A percentile compares a stretch with the other conserved stretches of the same genome.
Conservation (phyloP, 495 filamentous ascomycete species). For the Glonium stellatum region DNA sequence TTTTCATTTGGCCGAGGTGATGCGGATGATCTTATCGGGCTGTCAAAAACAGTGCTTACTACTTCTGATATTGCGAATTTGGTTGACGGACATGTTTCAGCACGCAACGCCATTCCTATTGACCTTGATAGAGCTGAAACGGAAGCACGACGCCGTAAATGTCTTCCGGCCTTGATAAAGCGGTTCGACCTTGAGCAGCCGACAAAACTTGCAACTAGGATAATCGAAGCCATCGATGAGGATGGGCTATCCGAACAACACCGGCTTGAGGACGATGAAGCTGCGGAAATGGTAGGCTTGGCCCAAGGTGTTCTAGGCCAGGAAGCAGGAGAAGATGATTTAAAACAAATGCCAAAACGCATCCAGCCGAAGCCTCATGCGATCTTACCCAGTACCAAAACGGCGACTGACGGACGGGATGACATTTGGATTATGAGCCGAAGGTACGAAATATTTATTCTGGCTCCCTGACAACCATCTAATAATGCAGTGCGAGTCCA, state of each 20-base stretch:
- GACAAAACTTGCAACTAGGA: slow-evolving; percentile 57
- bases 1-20: slow-evolving; percentile 90
- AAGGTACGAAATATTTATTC: slow-evolving; percentile 6
- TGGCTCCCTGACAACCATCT: neutral
- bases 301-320: slow-evolving; percentile 59
- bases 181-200: slow-evolving; percentile 66
- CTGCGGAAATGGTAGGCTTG: slow-evolving; percentile 56
- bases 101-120: slow-evolving; percentile 16
- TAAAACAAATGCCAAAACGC: slow-evolving; percentile 25
- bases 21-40: slow-evolving; percentile 78
- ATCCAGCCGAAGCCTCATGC: slow-evolving; percentile 20
- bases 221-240: slow-evolving; percentile 80
- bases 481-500: slow-evolving; percentile 47
- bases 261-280: slow-evolving; percentile 62
- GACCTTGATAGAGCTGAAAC: slow-evolving; percentile 5
- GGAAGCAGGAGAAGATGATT: slow-evolving; percentile 49
- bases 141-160: slow-evolving; percentile 29
- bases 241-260: slow-evolving; percentile 79
- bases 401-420: slow-evolving; percentile 35
- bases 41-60: slow-evolving; percentile 74
- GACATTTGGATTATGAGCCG: slow-evolving; percentile 85
- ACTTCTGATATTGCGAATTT: slow-evolving; percentile 60
- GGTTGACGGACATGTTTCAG: slow-evolving; percentile 33
- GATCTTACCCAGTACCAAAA: slow-evolving; percentile 15
- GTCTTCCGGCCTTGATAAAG: slow-evolving; percentile 47